Evolutionary conservation across 371 early-diverging fungal species (phyloP), one percentile per base, ranked within the genome.

Genomic region (Syncephalis plumigaleata): DNA sequence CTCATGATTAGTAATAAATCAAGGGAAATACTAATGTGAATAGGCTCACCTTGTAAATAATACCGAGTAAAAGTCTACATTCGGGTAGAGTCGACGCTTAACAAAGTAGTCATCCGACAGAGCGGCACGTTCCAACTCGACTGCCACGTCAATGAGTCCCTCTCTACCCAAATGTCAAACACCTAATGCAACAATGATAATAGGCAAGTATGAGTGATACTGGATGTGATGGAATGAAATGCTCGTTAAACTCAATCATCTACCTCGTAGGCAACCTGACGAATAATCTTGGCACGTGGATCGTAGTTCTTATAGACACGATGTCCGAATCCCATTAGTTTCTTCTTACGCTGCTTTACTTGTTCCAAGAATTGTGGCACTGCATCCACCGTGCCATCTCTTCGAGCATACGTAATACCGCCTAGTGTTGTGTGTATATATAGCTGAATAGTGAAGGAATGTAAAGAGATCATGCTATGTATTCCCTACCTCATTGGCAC

Each of bases 21-120:
- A n/a, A n/a, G n/a, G n/a, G n/a, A n/a, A n/a, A 31, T 31, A 31
- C 11, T 31, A 11, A 4, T 31, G 11, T 31, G 4, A 7, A 31
- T 31, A 7, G 11, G 7, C 11, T 31, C 4, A 4, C 31, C 36
- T 60, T 58, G 55, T 67, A 67, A 61, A 64, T 54, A 48, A 67
- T 40, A 17, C 66, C 77, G 58, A 55, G 56, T 65, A 75, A 53
- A 62, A 77, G 44, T 77, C 77, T 42, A 75, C 67, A 50, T 77
- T 77, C 17, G 77, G 66, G 56, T 65, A 70, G 20, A 77, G 59
- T 38, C 63, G 60, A 18, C 77, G 57, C 50, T 67, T 64, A 54
- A 73, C 45, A 52, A 77, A 75, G 57, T 67, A 77, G 11, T 64
- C 64, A 51, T 77, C 77, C 18, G 47, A 31, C 24, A 64, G 42